Base-by-base conservation (phyloP, 345 rosid genomes). In the Garcia nutans region DNA sequence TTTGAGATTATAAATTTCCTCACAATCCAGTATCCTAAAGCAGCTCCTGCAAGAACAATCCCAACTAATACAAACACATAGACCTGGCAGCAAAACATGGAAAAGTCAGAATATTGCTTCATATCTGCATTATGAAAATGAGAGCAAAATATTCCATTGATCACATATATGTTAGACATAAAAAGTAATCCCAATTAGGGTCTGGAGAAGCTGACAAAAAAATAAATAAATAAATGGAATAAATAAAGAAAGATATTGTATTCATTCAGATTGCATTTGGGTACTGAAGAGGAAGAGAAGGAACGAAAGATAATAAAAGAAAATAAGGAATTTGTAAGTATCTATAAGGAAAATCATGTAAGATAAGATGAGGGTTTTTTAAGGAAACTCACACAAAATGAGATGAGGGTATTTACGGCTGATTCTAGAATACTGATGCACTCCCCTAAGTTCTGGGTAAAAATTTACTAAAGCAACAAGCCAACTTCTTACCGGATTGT, bases 11-110 rank as follows among this genome's bases (percentile, higher is more conserved):
- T 93, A 77, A 86, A 96, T 80, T 87, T 96, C 76, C 92, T 87
- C 80, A 96, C 99, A 20, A 93, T 86, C 98, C 98, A 96, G 79
- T 82, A 92, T 71, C 99, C 99, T 56, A 91, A 82, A 80, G 92
- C 98, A 84, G 99, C 99, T 82, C 99, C 99, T 0, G 96, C 75
- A n/a, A 93, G 81, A 71, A 85, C 75, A 78, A 90, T 84, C 76
- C 92, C 96, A 6, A 90, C 89, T 50, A 93, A 75, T 56, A 90
- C 77, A 62, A 92, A 84, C 52, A 96, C 47, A 23, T 86, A 89
- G 42, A 90, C 93, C 98, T 93, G 91, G 65, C 72, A 58, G 54
- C 9, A 66, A 65, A 80, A 79, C 7, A 73, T 65, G 26, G n/a
- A 75, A 56, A 61, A 16, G 45, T 26, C 28, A 52, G 47, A 68